phyloP scores from a whole-genome alignment of 2,329 filamentous ascomycete genomes.

The Allantophomopsis cytisporea region DNA sequence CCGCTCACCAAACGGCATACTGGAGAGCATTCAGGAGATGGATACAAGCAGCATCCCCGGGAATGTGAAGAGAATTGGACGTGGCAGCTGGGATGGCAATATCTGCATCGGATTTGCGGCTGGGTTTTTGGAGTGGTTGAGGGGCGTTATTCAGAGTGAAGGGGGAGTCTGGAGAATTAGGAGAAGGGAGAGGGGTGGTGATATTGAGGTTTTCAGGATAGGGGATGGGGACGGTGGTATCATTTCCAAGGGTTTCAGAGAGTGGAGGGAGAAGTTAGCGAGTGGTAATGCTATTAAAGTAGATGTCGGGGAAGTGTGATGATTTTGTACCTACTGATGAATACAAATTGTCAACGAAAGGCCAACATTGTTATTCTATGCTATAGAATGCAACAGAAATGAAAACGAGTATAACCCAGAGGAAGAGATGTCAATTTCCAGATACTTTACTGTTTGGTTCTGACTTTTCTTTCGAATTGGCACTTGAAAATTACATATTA shows the following conservation, averaged over 20 bases:
- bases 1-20: constrained; percentile 56
- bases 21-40: constrained; percentile 63
- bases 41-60: constrained; percentile 68
- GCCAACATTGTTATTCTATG: too few species aligned
- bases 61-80: constrained; percentile 53
- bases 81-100: constrained; percentile 74
- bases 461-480: too few species aligned
- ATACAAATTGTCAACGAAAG: too few species aligned
- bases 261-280: constrained; percentile 37
- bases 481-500: too few species aligned
- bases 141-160: constrained; percentile 46
- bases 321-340: too few species aligned
- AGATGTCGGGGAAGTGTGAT: too few species aligned
- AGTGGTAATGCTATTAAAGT: not conserved
- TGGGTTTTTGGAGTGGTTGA: constrained; percentile 60
- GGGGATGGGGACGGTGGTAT: constrained; percentile 69
- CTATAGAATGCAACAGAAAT: too few species aligned
- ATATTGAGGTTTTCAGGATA: constrained; percentile 62
- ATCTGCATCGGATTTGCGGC: constrained; percentile 85
- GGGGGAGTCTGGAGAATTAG: constrained; percentile 69
- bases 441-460: too few species aligned
- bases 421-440: too few species aligned
- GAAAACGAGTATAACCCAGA: too few species aligned
- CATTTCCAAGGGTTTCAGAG: constrained; percentile 62
- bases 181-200: constrained; percentile 43